These are phyloP conservation scores for Penicillium pulvis DNA, from an alignment of 495 filamentous ascomycete genomes.

Conservation along the genomic window DNA sequence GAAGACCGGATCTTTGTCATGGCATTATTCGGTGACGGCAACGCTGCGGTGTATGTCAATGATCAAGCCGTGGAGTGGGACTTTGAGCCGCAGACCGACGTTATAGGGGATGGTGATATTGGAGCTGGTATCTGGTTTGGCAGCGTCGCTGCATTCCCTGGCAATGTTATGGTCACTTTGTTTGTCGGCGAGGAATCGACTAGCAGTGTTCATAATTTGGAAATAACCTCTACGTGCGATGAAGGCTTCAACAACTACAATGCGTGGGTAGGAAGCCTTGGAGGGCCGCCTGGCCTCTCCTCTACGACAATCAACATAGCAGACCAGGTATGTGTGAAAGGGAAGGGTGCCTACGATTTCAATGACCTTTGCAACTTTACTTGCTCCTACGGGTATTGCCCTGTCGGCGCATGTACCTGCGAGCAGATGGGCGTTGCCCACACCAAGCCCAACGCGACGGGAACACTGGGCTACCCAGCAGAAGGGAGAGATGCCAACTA, in stretches of 20 bases:
- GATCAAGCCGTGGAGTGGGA: conserved; percentile 22
- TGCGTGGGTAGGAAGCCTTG: conserved; percentile 43
- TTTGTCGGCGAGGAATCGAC: conserved; percentile 12
- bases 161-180: too few species aligned
- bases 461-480: conserved; percentile 2
- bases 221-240: conserved; percentile 46
- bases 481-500: conserved; percentile 11
- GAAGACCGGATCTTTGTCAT: background rate
- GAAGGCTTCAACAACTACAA: conserved; percentile 58
- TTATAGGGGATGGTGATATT: too few species aligned
- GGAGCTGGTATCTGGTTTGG: too few species aligned
- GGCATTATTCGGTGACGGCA: background rate
- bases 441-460: conserved; percentile 3
- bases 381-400: conserved; percentile 22
- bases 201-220: conserved; percentile 41
- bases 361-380: conserved; percentile 16
- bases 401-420: conserved; percentile 18
- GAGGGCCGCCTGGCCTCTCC: too few species aligned
- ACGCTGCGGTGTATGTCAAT: background rate
- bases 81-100: conserved; percentile 42
- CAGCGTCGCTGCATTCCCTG: too few species aligned
- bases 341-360: conserved; percentile 14
- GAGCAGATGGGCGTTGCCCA: conserved; percentile 13
- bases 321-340: conserved; percentile 16
- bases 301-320: background rate